These are phyloP conservation scores for Claviceps spartinae DNA, from an alignment of 2,329 filamentous ascomycete species.

Conservation along the genomic window DNA sequence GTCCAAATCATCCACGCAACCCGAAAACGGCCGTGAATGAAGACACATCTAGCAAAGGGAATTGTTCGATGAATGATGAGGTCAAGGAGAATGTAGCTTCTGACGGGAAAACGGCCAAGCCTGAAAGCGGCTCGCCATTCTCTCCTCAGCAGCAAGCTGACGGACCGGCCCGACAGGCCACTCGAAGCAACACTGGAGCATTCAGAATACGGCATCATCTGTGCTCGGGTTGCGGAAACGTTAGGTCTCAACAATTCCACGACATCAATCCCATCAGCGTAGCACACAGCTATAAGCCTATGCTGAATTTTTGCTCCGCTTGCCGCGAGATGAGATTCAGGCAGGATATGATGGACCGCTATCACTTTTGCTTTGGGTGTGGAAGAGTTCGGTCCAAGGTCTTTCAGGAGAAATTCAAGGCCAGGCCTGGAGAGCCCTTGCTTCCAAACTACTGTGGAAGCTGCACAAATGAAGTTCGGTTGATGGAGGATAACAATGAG, in stretches of 20 bases:
- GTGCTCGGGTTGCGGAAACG: conserved; percentile 23
- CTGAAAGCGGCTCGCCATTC: not conserved
- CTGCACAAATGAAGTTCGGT: conserved; percentile 15
- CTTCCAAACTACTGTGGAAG: conserved; percentile 20
- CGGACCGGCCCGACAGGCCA: not conserved
- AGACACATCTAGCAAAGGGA: conserved; percentile 7
- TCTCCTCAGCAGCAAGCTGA: not conserved
- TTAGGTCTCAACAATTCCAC: conserved; percentile 23
- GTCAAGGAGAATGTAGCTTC: conserved; percentile 3
- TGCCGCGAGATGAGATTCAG: conserved; percentile 18
- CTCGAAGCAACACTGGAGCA: conserved; percentile 10
- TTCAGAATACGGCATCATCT: conserved; percentile 16
- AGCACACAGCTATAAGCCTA: conserved; percentile 9
- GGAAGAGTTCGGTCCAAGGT: conserved; percentile 14
- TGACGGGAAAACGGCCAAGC: not conserved
- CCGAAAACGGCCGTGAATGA: not conserved
- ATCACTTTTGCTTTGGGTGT: conserved; percentile 29
- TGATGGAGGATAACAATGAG: conserved; percentile 13
- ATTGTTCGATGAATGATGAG: not conserved
- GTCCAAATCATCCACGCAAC: not conserved
- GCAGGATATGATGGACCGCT: conserved; percentile 10
- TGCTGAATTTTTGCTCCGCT: conserved; percentile 21
- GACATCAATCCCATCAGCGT: conserved; percentile 16
- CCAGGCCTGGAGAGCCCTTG: conserved; percentile 13
- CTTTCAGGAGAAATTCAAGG: conserved; percentile 12